Base-by-base conservation (phyloP, 306 rosid species). In the Quercus dentata region DNA sequence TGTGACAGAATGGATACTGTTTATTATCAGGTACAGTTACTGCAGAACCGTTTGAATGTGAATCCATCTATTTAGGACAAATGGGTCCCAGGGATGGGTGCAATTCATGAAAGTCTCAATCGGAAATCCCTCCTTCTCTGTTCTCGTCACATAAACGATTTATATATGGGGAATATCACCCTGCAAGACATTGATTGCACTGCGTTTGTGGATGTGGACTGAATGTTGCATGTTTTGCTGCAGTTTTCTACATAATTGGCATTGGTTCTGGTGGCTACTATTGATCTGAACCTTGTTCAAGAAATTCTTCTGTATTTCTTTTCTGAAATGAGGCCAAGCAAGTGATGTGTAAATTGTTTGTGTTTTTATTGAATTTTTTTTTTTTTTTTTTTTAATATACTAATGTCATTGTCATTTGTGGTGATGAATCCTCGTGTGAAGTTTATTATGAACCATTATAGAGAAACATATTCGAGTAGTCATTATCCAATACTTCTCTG, bases 151-250 rank as follows among this genome's bases (percentile, higher is more conserved):
- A 74, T 83, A 6, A 79, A 77, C 79, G 94, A 89, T 78, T 85
- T 94, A 55, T 94, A 91, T 80, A 74, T 84, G 88, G 97, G 97
- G 41, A 88, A 74, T 82, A 84, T 88, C 78, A 88, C 91, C 23
- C 90, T 91, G 77, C 91, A 92, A 79, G 97, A 92, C 79, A 76
- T 94, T 74, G 97, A 92, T 28, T 92, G 88, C 57, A 71, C 94
- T 65, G 86, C 85, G 65, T 87, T 74, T 76, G 75, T 84, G 38
- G 87, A 88, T 74, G 83, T 79, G 46, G 88, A 86, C 77, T 87
- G 85, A 87, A 31, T 56, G 12, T 76, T 78, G 25, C 33, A 33
- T 74, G 78, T 25, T 70, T 71, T 65, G 68, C 52, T 74, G 54
- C 35, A 25, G 17, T 33, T 35, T 64, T 71, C 18, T n/a, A 35